These are phyloP conservation scores for Cinchona pubescens DNA, from an alignment of 257 asterid species.

Conservation along the genomic window DNA sequence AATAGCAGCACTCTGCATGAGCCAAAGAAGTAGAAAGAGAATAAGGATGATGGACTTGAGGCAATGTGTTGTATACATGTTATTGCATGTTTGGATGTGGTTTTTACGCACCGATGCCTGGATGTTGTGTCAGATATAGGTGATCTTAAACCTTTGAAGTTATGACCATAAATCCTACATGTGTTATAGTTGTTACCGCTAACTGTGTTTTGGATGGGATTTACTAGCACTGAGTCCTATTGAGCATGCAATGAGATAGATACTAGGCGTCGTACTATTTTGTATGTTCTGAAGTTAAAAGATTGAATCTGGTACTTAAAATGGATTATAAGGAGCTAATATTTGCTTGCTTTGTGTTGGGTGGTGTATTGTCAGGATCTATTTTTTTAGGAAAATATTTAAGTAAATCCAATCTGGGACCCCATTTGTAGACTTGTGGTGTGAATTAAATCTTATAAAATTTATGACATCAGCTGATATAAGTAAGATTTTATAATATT, in stretches of 20 bases:
- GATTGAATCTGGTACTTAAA: neutral
- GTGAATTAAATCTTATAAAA: no score
- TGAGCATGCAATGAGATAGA: neutral
- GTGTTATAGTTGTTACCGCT: neutral
- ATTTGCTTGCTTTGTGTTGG: neutral
- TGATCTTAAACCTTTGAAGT: conserved; percentile 77
- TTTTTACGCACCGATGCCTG: conserved; percentile 95
- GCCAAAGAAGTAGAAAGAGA: conserved; percentile 71
- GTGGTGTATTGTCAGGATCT: neutral
- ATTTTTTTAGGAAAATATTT: neutral
- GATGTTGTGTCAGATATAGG: conserved; percentile 93
- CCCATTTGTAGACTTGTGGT: no score
- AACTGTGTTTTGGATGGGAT: neutral
- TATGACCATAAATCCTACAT: conserved; percentile 8
- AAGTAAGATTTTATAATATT: no score
- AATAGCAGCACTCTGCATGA: conserved; percentile 34
- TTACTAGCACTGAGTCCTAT: neutral
- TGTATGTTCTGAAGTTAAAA: neutral
- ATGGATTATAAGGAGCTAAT: neutral
- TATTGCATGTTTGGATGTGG: no score
- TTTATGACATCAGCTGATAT: no score
- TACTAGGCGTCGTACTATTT: neutral
- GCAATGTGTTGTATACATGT: no score
- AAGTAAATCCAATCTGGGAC: no score
- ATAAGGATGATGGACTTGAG: conserved; percentile 83